Conservation (phyloP, 2,329 filamentous ascomycete species). For the Penicillium sclerotiorum region DNA sequence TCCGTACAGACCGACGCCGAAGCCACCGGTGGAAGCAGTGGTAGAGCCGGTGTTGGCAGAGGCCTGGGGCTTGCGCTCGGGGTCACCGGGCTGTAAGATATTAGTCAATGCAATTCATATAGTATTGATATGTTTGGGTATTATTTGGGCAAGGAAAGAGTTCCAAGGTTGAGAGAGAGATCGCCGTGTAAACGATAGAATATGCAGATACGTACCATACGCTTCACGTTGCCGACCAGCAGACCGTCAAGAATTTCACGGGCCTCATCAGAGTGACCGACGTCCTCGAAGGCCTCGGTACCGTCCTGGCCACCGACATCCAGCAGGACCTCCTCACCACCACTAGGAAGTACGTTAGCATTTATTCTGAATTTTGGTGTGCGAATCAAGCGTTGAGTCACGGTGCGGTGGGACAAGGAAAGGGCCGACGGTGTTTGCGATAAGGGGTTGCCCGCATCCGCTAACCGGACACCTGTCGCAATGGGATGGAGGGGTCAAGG, state of each 20-base stretch:
- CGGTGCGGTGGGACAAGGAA: neutral
- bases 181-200: no score
- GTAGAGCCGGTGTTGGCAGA: constrained; percentile 51
- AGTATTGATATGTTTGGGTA: constrained; percentile 4
- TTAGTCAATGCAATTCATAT: neutral
- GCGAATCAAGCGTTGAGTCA: neutral
- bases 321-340: constrained; percentile 96
- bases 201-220: constrained; percentile 63
- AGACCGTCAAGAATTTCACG: constrained; percentile 86
- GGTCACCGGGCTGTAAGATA: constrained; percentile 67
- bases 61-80: constrained; percentile 65
- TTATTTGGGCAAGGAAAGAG: neutral
- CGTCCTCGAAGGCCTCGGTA: constrained; percentile 98
- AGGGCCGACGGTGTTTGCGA: constrained; percentile 2
- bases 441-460: neutral
- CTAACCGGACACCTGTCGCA: neutral
- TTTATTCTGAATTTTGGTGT: neutral
- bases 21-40: constrained; percentile 36
- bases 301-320: constrained; percentile 95
- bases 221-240: constrained; percentile 75
- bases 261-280: constrained; percentile 98
- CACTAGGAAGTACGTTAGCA: constrained; percentile 57
- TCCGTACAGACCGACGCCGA: constrained; percentile 81
- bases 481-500: neutral
- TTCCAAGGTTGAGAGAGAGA: neutral